Evolutionary conservation across 192 early-diverging fungal species (phyloP), one percentile per base, ranked within the genome.

Genomic region (Backusella morwellensis): DNA sequence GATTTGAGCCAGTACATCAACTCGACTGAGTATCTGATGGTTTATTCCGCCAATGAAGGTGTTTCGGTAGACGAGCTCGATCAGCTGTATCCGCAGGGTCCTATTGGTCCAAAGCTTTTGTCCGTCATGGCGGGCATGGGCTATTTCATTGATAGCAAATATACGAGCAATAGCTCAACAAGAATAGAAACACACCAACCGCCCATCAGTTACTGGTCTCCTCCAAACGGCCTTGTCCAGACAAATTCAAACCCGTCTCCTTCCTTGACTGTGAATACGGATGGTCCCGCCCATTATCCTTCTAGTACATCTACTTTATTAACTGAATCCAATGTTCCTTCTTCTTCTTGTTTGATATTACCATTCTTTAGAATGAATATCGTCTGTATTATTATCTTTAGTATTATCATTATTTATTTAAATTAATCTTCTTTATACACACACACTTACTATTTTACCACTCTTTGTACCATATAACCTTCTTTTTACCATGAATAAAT

Each of bases 11-110:
- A 44, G 15, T 86, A 85, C 68, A 32, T 75, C 7, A 77, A 75
- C n/a, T 74, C 75, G 23, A 11, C 44, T 32, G 83, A 86, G 71
- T 86, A 83, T 75, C 68, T 86, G 3, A 86, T 86, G 85, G 73
- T 75, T 19, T 86, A 80, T 71, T 54, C 74, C 34, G 77, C 73
- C 56, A 66, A 84, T 36, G 75, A 42, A 21, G 85, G 85, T 54
- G 54, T 86, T 32, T 50, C 70, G 17, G 44, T 86, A 1, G 26
- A 36, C 12, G 41, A 35, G 8, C 36, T 75, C n/a, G 59, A 47
- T 29, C 21, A 66, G 23, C 17, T 74, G 14, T 77, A 68, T 47
- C 68, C 82, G 0, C 8, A 40, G 23, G 80, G 83, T 21, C 77
- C 85, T 21, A 41, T 86, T 35, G 83, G 85, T 8, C 85, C 83